Base-by-base conservation (phyloP, 2,329 filamentous ascomycete species). In the Diplodia intermedia region DNA sequence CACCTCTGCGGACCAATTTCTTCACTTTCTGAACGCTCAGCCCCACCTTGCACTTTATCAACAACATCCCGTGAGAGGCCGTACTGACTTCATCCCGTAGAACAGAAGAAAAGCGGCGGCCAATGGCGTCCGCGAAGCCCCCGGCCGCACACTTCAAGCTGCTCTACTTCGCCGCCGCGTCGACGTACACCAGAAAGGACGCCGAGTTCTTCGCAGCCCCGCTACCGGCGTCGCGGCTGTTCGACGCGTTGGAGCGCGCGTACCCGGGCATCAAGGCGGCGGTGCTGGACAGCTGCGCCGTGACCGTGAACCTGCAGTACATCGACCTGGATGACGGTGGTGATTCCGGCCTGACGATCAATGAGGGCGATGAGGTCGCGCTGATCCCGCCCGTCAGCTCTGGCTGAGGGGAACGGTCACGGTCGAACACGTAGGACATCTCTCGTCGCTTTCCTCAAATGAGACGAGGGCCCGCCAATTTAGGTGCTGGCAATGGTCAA, bases 341-440 rank as follows among this genome's bases (percentile, higher is more conserved):
- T 5, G 82, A 83, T 50, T 79, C 80, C 38, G 80, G 80, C 18
- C 72, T 83, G 31, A 76, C 87, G 67, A 90, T 96, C 68, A 80
- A 88, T 63, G 87, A 88, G 70, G 91, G 90, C 33, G 92, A 96
- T 75, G 93, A 96, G 81, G 91, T 96, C 67, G 93, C 91, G 52
- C 90, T 96, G 43, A 94, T 96, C 68, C 92, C 93, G 40, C 92
- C 93, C 11, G 93, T 96, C 71, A 96, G 92, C 82, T 93, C 92
- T 47, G 92, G 92, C 4, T 95, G 78, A 86, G 55, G 15, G 12
- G 15, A 53, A 53, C 50, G 4, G 8, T 9, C 18, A 20, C 20
- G 43, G n/a, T 47, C 43, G 18, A 47, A 8, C 43, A 47, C 43
- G 43, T 47, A n/a, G 18, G 18, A 47, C 20, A 11, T 20, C 8